A percentile compares a stretch with the other conserved stretches of the same genome.
phyloP scores from a whole-genome alignment of 2,329 filamentous ascomycete species.

The Fusarium sp. region DNA sequence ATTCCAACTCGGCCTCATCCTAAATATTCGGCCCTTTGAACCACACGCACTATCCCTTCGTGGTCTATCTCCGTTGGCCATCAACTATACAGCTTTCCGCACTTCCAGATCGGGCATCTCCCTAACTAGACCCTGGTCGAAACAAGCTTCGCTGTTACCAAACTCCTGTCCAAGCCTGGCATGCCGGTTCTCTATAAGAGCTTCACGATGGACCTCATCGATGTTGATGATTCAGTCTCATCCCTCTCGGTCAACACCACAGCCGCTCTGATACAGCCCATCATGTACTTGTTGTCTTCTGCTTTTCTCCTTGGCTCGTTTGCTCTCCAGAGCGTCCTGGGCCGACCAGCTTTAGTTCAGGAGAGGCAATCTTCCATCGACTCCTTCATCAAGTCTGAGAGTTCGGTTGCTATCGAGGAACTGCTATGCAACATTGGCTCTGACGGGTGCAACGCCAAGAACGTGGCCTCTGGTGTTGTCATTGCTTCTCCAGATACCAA shows the following conservation, averaged over 20 bases:
- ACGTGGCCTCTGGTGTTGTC: slow-evolving; percentile 62
- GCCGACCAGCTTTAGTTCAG: slow-evolving; percentile 55
- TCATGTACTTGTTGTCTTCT: slow-evolving; percentile 64
- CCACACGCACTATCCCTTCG: slow-evolving; percentile 41
- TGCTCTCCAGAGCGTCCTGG: slow-evolving; percentile 63
- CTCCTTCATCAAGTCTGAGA: slow-evolving; percentile 64
- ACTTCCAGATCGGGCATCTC: slow-evolving; percentile 36
- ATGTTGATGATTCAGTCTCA: slow-evolving; percentile 41
- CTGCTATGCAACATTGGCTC: slow-evolving; percentile 70
- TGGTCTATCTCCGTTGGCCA: slow-evolving; percentile 28
- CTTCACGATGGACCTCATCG: slow-evolving; percentile 42
- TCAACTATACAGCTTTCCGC: slow-evolving; percentile 24
- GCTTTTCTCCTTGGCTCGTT: slow-evolving; percentile 62
- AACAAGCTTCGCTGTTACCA: slow-evolving; percentile 4
- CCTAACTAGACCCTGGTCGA: slow-evolving; percentile 13
- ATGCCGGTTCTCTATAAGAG: slow-evolving; percentile 37
- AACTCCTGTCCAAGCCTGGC: background rate
- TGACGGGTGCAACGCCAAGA: slow-evolving; percentile 60
- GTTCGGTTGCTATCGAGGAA: slow-evolving; percentile 61
- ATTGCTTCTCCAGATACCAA: slow-evolving; percentile 66
- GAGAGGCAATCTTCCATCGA: slow-evolving; percentile 60
- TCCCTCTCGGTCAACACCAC: slow-evolving; percentile 47
- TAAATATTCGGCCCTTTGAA: slow-evolving; percentile 44
- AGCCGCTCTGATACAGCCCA: slow-evolving; percentile 49
- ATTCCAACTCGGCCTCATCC: slow-evolving; percentile 36